phyloP scores from a whole-genome alignment of 805 yeast genomes.

The Candida ulmi region DNA sequence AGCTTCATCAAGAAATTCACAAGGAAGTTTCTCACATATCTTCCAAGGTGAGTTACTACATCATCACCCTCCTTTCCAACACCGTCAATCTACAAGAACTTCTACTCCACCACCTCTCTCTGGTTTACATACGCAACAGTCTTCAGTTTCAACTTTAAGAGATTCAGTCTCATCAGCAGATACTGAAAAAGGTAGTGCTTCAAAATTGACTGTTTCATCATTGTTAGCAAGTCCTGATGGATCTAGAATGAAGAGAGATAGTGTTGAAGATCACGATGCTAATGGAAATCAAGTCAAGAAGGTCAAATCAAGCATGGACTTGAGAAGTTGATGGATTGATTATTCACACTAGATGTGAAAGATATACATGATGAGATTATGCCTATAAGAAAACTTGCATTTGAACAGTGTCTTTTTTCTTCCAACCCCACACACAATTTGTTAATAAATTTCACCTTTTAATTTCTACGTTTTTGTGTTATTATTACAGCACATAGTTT shows the following conservation, averaged over 20 bases:
- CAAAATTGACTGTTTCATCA: constrained; percentile 16
- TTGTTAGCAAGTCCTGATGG: constrained; percentile 14
- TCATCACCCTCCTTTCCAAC: constrained; percentile 1
- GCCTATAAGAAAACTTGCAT: no score
- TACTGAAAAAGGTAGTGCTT: not conserved
- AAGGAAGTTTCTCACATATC: constrained; percentile 14
- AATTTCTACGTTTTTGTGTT: no score
- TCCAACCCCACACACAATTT: not conserved
- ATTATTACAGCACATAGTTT: no score
- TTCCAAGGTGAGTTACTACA: constrained; percentile 1
- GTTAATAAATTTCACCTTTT: no score
- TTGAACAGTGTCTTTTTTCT: not conserved
- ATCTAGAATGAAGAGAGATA: constrained; percentile 3
- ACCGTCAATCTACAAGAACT: not conserved
- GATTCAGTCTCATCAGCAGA: not conserved
- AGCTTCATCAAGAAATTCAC: constrained; percentile 19
- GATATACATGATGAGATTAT: not conserved
- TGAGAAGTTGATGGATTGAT: not conserved
- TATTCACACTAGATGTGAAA: no score
- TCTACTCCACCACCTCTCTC: not conserved
- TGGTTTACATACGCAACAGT: not conserved
- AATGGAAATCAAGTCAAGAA: constrained; percentile 1
- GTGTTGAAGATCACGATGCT: constrained; percentile 1
- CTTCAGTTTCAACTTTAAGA: not conserved
- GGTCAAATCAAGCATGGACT: not conserved